Conservation (phyloP, 495 filamentous ascomycete species). For the Aspergillus steynii region DNA sequence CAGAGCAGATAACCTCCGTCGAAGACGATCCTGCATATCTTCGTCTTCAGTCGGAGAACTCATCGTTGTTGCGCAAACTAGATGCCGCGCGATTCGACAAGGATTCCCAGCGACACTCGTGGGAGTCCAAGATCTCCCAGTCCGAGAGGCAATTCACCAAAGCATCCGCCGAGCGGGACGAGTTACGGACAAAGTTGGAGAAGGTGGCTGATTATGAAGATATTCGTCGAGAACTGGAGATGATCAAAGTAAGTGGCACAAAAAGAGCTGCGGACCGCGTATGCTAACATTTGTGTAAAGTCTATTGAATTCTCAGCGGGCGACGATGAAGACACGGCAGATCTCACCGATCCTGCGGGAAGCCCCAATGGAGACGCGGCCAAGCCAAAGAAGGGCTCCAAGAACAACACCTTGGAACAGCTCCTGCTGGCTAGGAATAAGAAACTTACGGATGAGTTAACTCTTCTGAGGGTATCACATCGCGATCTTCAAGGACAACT, state of each 20-base stretch:
- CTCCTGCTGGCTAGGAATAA: constrained; percentile 91
- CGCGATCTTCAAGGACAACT: constrained; percentile 85
- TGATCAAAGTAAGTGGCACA: constrained; percentile 65
- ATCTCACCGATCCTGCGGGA: constrained; percentile 27
- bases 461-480: constrained; percentile 88
- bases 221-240: constrained; percentile 91
- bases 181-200: constrained; percentile 73
- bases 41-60: constrained; percentile 88
- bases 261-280: background rate
- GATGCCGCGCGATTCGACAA: constrained; percentile 80
- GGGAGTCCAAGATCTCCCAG: constrained; percentile 66
- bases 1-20: constrained; percentile 52
- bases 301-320: constrained; percentile 94
- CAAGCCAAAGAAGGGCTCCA: constrained; percentile 57
- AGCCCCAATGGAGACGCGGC: constrained; percentile 49
- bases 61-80: constrained; percentile 79
- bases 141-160: constrained; percentile 44
- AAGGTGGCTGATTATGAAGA: constrained; percentile 96
- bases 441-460: constrained; percentile 91
- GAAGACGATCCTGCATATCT: constrained; percentile 90
- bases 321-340: constrained; percentile 69
- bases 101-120: constrained; percentile 70
- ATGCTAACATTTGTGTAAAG: constrained; percentile 33
- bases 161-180: constrained; percentile 71
- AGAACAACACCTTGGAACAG: constrained; percentile 85